These are phyloP conservation scores for Pulicaria dysenterica DNA, from an alignment of 129 eudicot genomes.

Conservation along the genomic window DNA sequence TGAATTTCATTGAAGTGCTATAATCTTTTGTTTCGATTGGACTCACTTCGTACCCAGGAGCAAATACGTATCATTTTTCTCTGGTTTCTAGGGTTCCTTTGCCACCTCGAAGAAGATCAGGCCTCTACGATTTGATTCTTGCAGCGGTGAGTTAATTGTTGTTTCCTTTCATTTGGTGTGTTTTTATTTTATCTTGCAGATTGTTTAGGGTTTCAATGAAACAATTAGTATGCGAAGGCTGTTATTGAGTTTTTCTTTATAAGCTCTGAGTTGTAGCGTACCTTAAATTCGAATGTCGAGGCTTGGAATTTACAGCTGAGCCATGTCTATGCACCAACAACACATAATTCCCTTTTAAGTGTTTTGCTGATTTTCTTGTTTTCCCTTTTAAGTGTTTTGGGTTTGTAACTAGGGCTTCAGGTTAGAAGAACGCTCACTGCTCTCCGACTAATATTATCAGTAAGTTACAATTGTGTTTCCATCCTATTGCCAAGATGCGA, in stretches of 20 bases:
- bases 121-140: conserved; percentile 17
- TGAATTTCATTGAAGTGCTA: conserved; percentile 20
- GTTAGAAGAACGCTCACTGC: conserved; percentile 2
- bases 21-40: background rate
- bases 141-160: conserved; percentile 29
- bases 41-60: background rate
- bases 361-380: background rate
- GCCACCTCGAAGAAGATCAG: conserved; percentile 33
- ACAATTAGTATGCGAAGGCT: conserved; percentile 13
- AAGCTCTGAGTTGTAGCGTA: conserved; percentile 20
- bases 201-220: conserved; percentile 34
- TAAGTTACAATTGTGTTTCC: background rate
- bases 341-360: no score
- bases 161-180: background rate
- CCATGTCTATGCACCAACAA: conserved; percentile 1
- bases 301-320: conserved; percentile 1
- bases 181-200: background rate
- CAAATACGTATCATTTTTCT: background rate
- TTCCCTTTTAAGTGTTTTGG: conserved; percentile 1
- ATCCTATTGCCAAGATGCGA: background rate
- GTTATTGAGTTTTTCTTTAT: conserved; percentile 3
- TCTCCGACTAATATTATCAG: background rate
- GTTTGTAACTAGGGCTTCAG: conserved; percentile 29
- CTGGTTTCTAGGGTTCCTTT: conserved; percentile 34
- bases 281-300: conserved; percentile 12